Evolutionary conservation across 371 early-diverging fungal genomes (phyloP), one percentile per base, ranked within the genome.

Genomic region (Apophysomyces ossiformis): DNA sequence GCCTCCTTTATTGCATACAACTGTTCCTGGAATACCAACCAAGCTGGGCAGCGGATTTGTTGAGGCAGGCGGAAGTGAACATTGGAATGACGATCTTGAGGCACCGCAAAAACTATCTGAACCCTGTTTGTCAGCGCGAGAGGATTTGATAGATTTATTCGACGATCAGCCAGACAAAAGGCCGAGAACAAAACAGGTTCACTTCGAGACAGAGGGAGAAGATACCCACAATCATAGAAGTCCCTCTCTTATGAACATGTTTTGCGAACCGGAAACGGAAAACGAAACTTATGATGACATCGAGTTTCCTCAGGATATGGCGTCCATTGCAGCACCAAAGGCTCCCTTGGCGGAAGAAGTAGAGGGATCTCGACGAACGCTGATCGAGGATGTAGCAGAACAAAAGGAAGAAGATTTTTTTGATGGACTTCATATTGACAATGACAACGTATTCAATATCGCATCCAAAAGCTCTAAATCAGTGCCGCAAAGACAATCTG

Each of bases 331-430:
- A 4, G 50, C 16, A 43, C 32, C 32, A 26, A 26, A 26, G 32
- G 32, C 32, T 1, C 32, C 3, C 32, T 26, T 26, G 15, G 15
- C 58, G 26, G 35, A 57, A 58, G 54, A 35, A 13, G 58, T 6
- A 21, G 12, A 8, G 12, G 54, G 15, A 45, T 15, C n/a, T 8
- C 12, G n/a, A 36, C 46, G 15, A 13, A 36, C 26, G 37, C 7
- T 45, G n/a, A 26, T 26, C 32, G 32, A 26, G 3, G 32, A 26
- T 26, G 32, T 26, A 26, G 32, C 39, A 35, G 72, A 75, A 57
- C 60, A 60, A 4, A 73, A 78, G 1, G 73, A 77, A 16, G 72
- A 79, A 35, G 75, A 79, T 32, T 77, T 76, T 59, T 61, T 56
- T 35, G 68, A 75, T 15, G 80, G 65, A 13, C 50, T 79, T 3